These are phyloP conservation scores for Boletus hoseneyae DNA, from an alignment of 1,284 basidiomycete species.

Conservation along the genomic window DNA sequence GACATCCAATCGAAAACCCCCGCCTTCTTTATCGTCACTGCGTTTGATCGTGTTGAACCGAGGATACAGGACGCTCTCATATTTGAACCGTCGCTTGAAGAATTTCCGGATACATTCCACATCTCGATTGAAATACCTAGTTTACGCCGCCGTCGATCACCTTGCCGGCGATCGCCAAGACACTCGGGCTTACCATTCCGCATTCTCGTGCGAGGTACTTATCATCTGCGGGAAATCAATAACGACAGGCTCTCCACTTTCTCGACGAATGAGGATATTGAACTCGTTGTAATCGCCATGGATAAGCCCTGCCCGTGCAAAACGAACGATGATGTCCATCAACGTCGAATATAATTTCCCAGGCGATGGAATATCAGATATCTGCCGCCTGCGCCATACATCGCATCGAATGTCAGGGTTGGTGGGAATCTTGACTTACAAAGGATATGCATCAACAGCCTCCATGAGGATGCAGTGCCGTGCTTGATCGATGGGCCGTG, in stretches of 20 bases:
- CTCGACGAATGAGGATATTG: constrained; percentile 90
- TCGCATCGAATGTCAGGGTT: neutral
- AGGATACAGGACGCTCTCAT: constrained; percentile 88
- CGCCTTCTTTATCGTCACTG: constrained; percentile 43
- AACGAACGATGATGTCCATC: constrained; percentile 95
- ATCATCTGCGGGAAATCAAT: constrained; percentile 99
- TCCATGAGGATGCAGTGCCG: constrained; percentile 97
- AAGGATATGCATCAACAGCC: constrained; percentile 91
- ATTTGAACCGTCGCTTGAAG: constrained; percentile 90
- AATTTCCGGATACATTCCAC: constrained; percentile 95
- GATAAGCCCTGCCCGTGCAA: constrained; percentile 91
- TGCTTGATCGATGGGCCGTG: constrained; percentile 90
- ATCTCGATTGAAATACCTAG: constrained; percentile 97
- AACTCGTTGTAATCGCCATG: constrained; percentile 99
- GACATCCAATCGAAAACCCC: constrained; percentile 75
- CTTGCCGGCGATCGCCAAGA: constrained; percentile 15
- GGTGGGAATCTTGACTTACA: constrained; percentile 49
- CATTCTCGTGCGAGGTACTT: constrained; percentile 94
- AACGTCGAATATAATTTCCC: constrained; percentile 88
- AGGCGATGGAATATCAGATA: constrained; percentile 79
- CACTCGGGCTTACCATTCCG: constrained; percentile 75
- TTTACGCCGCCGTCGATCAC: constrained; percentile 12
- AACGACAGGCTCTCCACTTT: constrained; percentile 81
- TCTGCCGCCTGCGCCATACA: constrained; percentile 69
- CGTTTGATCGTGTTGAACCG: constrained; percentile 68